Conservation (phyloP, 2,329 filamentous ascomycete genomes). For the Periconia sp. region DNA sequence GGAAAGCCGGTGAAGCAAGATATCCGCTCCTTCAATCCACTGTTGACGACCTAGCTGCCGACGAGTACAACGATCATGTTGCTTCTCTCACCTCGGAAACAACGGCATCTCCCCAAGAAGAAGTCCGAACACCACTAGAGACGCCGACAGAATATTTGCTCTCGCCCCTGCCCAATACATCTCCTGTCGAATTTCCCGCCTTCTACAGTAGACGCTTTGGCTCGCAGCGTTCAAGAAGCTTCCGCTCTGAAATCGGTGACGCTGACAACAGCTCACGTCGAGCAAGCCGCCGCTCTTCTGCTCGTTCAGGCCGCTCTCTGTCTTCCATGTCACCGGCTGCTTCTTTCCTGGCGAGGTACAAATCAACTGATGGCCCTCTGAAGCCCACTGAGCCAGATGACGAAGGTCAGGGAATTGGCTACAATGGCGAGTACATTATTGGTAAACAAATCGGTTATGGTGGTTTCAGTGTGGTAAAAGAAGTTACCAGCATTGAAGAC, state of each 20-base stretch:
- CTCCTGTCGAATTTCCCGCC: slow-evolving; percentile 44
- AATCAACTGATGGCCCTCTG: slow-evolving; percentile 42
- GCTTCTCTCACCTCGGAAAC: slow-evolving; percentile 51
- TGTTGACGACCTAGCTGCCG: slow-evolving; percentile 36
- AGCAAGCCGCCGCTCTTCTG: slow-evolving; percentile 49
- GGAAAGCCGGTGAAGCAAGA: slow-evolving; percentile 30
- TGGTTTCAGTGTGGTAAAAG: slow-evolving; percentile 71
- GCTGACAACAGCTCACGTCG: slow-evolving; percentile 43
- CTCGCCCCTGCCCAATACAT: slow-evolving; percentile 41
- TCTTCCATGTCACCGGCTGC: slow-evolving; percentile 64
- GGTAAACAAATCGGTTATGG: slow-evolving; percentile 70
- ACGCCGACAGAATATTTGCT: slow-evolving; percentile 39
- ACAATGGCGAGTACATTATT: slow-evolving; percentile 66
- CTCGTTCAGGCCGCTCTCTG: slow-evolving; percentile 55
- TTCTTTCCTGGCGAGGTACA: slow-evolving; percentile 63
- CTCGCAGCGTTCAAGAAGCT: slow-evolving; percentile 39
- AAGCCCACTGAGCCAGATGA: slow-evolving; percentile 63
- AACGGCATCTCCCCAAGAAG: slow-evolving; percentile 48
- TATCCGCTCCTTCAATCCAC: slow-evolving; percentile 45
- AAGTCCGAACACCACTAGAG: slow-evolving; percentile 47
- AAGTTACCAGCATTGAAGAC: slow-evolving; percentile 66
- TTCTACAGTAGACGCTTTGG: slow-evolving; percentile 33
- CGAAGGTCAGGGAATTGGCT: slow-evolving; percentile 70
- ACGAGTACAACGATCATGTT: slow-evolving; percentile 42
- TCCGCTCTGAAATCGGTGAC: slow-evolving; percentile 35